Evolutionary conservation across 805 yeast species (phyloP), one percentile per base, ranked within the genome.

Genomic region (Blastobotrys robertii): DNA sequence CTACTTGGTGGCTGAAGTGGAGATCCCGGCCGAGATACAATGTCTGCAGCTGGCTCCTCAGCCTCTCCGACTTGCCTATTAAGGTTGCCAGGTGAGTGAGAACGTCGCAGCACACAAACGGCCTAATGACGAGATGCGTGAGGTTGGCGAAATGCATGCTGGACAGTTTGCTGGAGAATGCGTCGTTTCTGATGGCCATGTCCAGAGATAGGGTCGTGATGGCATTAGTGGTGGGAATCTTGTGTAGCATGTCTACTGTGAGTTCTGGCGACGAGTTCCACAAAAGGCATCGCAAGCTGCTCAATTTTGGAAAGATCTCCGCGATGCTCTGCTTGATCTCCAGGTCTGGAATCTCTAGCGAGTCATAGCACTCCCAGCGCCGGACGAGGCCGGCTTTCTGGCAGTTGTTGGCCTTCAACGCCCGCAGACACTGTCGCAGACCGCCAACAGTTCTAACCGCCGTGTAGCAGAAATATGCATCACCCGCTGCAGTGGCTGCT

Each of bases 211-310:
- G 14, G n/a, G 40, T 32, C 8, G 29, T 30, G 8, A 38, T 13
- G 22, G 34, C 11, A 12, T 36, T 34, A 8, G 46, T 34, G 34
- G 43, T 34, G n/a, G 34, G 34, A 8, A 44, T 22, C 13, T 43
- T 28, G 10, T 39, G n/a, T 14, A 59, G 49, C 12, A 58, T 38
- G 31, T 45, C 50, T 2, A 54, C 55, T 12, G 60, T 55, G 4
- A 59, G 53, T 32, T 57, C 62, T 5, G 63, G 64, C 31, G 58
- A 53, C 8, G 62, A 58, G 15, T 53, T 47, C 66, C 66, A 62
- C n/a, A 56, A 52, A 11, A 62, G 46, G 8, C 42, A 47, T 11
- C 28, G 35, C 28, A 62, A 45, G 34, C 43, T 44, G 8, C 13
- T 19, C 45, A 62, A 47, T 14, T 46, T 45, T 3, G 46, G 43